Conservation (phyloP, 257 asterid species). For the Lycium barbarum region DNA sequence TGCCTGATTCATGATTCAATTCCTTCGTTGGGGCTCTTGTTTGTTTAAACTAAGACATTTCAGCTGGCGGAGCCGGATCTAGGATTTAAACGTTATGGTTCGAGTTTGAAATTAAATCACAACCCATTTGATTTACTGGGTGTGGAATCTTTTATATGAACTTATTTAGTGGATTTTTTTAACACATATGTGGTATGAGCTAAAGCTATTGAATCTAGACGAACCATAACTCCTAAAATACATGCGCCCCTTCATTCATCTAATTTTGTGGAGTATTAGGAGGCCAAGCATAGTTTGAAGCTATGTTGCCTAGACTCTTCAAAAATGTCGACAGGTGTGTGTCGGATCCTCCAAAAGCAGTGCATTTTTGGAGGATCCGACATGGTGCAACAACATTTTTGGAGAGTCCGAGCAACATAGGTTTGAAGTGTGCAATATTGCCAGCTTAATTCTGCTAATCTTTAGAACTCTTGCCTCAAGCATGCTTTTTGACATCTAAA, state of each 20-base stretch:
- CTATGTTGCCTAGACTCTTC: too few relatives aligned
- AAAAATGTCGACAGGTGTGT: too few relatives aligned
- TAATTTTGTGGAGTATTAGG: neutral
- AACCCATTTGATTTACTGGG: neutral
- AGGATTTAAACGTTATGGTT: neutral
- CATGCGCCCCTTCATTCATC: neutral
- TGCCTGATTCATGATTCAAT: neutral
- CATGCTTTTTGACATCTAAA: neutral
- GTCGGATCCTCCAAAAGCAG: too few relatives aligned
- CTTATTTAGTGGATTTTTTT: neutral
- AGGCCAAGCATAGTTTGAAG: neutral
- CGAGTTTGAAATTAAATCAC: neutral
- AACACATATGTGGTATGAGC: neutral
- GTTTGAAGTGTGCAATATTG: neutral
- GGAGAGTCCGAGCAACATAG: too few relatives aligned
- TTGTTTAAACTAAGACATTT: neutral
- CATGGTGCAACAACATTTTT: too few relatives aligned
- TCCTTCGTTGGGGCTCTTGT: neutral
- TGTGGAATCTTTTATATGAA: neutral
- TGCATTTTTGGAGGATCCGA: too few relatives aligned
- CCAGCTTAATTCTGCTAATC: neutral
- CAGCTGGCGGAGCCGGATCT: neutral
- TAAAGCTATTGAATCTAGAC: neutral
- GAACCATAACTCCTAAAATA: neutral
- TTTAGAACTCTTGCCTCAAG: neutral